Evolutionary conservation across 2,329 filamentous ascomycete species (phyloP).

Genomic region (Epichloe coenophiala): DNA sequence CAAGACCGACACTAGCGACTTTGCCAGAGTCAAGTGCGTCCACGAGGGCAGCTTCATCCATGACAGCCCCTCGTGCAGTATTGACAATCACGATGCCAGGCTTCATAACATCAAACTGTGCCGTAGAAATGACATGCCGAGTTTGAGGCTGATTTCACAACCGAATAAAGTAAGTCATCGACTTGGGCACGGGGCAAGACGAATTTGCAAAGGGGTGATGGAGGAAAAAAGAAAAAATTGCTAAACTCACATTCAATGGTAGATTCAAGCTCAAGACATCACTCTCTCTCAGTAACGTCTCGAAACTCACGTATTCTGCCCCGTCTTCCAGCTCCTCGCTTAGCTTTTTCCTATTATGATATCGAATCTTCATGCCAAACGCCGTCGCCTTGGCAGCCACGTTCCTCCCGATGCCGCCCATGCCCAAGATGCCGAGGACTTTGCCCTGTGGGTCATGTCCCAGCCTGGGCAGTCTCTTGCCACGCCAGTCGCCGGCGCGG

Average conservation of each 20-base stretch:
- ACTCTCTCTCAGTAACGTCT: conserved; percentile 53
- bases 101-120: conserved; percentile 68
- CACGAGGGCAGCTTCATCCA: conserved; percentile 71
- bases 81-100: conserved; percentile 64
- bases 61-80: conserved; percentile 69
- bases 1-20: conserved; percentile 59
- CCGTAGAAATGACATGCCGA: conserved; percentile 58
- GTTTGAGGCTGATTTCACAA: conserved; percentile 38
- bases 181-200: background rate
- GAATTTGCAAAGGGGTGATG: background rate
- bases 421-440: conserved; percentile 66
- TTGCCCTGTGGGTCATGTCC: conserved; percentile 73
- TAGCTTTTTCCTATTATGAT: conserved; percentile 57
- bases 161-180: too few species aligned
- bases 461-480: conserved; percentile 38
- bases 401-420: conserved; percentile 75
- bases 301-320: conserved; percentile 58
- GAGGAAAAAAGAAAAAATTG: background rate
- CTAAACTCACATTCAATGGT: conserved; percentile 59
- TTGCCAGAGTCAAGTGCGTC: conserved; percentile 55
- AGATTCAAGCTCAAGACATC: conserved; percentile 73
- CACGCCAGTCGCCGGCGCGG: conserved; percentile 55
- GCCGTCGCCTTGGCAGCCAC: conserved; percentile 59
- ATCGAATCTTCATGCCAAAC: conserved; percentile 64
- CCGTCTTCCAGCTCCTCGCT: conserved; percentile 39